These are phyloP conservation scores for Exophiala sideris DNA, from an alignment of 2,329 filamentous ascomycete genomes.

Conservation along the genomic window DNA sequence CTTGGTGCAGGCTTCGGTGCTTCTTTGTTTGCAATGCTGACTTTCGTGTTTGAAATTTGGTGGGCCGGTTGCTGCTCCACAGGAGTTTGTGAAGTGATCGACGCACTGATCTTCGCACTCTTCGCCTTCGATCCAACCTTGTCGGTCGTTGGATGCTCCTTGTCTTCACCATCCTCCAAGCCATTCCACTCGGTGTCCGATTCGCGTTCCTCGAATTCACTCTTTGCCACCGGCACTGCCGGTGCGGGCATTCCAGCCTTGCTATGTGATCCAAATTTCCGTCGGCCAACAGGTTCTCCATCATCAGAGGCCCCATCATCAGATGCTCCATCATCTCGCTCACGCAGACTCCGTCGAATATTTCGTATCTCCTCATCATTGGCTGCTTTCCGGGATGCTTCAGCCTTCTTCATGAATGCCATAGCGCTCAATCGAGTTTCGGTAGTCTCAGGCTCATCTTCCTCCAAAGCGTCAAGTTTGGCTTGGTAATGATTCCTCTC, in stretches of 20 bases:
- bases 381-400: slow-evolving; percentile 69
- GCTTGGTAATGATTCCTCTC: slow-evolving; percentile 46
- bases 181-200: slow-evolving; percentile 47
- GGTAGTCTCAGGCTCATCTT: slow-evolving; percentile 40
- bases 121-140: slow-evolving; percentile 12
- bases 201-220: slow-evolving; percentile 61
- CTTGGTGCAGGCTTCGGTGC: neutral
- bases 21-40: neutral
- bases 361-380: slow-evolving; percentile 74
- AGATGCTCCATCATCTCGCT: slow-evolving; percentile 56
- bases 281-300: slow-evolving; percentile 64
- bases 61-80: neutral
- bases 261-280: slow-evolving; percentile 37
- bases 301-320: slow-evolving; percentile 57
- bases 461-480: slow-evolving; percentile 41
- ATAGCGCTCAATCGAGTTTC: slow-evolving; percentile 72
- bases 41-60: neutral
- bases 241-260: slow-evolving; percentile 30
- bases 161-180: slow-evolving; percentile 32
- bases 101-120: slow-evolving; percentile 33
- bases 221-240: slow-evolving; percentile 35
- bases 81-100: neutral
- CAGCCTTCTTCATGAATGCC: slow-evolving; percentile 92
- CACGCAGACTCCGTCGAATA: slow-evolving; percentile 67
- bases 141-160: slow-evolving; percentile 18